These are phyloP conservation scores for Zasmidium citrigriseum DNA, from an alignment of 2,329 filamentous ascomycete genomes.

Conservation along the genomic window DNA sequence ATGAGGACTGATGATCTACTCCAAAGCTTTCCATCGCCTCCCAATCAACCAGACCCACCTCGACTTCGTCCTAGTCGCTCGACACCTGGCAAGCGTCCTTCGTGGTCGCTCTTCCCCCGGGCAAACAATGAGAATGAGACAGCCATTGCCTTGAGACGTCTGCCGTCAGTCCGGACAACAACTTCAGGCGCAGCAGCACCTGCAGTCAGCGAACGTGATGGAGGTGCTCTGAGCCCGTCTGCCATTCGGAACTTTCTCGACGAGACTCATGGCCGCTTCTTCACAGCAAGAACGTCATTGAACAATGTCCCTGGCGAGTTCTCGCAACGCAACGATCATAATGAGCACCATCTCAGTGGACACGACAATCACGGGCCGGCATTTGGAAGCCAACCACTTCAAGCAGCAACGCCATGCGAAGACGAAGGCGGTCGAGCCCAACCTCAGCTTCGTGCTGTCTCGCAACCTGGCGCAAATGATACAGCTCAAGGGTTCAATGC, in stretches of 20 bases:
- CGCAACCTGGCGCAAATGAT: not conserved
- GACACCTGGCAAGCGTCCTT: constrained; percentile 1
- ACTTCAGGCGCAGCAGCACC: not conserved
- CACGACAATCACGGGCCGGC: not conserved
- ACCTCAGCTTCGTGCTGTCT: not conserved
- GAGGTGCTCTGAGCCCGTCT: not conserved
- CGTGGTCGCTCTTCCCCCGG: constrained; percentile 9
- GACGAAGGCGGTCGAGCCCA: not conserved
- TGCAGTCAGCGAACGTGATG: not conserved
- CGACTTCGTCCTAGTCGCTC: not conserved
- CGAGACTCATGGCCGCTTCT: not conserved
- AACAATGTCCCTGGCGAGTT: not conserved
- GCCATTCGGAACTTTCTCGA: not conserved
- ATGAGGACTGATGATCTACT: constrained; percentile 26
- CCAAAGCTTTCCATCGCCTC: constrained; percentile 26
- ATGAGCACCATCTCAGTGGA: not conserved
- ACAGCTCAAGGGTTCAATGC: not conserved
- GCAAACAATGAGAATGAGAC: not conserved
- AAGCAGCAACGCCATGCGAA: not conserved
- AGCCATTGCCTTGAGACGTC: not conserved
- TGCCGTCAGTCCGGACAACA: not conserved
- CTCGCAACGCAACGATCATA: not conserved
- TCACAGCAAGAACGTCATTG: not conserved
- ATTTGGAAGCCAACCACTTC: not conserved
- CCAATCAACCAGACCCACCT: not conserved